Conservation (phyloP, 352 stramenopile genomes). For the Aphanomyces stellatus region DNA sequence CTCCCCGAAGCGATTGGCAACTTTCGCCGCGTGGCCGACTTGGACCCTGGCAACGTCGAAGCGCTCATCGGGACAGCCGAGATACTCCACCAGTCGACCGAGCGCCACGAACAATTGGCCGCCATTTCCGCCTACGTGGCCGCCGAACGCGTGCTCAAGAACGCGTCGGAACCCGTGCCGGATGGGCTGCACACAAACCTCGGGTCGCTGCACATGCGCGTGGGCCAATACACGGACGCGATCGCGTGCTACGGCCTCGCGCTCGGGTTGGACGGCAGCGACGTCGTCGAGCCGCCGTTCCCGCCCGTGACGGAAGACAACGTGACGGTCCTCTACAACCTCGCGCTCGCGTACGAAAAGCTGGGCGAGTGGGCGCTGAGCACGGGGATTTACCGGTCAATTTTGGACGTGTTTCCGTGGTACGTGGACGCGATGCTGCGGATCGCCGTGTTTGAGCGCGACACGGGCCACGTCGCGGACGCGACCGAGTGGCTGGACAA, state of each 20-base stretch:
- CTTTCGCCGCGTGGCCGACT: conserved; percentile 72
- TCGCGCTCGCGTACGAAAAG: conserved; percentile 92
- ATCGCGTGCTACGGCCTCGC: conserved; percentile 87
- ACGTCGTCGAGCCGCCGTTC: neutral
- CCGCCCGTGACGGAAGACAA: conserved; percentile 65
- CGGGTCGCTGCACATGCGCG: conserved; percentile 71
- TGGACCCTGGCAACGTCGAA: conserved; percentile 80
- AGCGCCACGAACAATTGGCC: conserved; percentile 83
- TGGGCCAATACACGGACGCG: conserved; percentile 84
- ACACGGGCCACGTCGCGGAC: conserved; percentile 86
- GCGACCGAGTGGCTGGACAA: conserved; percentile 85
- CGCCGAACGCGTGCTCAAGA: conserved; percentile 81
- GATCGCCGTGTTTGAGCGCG: conserved; percentile 89
- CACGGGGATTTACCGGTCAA: conserved; percentile 89
- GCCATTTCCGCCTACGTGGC: conserved; percentile 86
- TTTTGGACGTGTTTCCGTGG: conserved; percentile 87
- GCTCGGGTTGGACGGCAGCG: conserved; percentile 20
- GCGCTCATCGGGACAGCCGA: conserved; percentile 75
- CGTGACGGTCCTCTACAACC: conserved; percentile 94
- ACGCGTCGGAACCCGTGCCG: conserved; percentile 63
- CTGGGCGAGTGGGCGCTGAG: conserved; percentile 84
- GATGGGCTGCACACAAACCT: conserved; percentile 83
- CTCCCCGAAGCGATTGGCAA: conserved; percentile 71
- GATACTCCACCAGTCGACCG: conserved; percentile 60
- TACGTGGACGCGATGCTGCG: conserved; percentile 94